Conservation (phyloP, 2,329 filamentous ascomycete genomes). For the Achaetomium macrosporum region DNA sequence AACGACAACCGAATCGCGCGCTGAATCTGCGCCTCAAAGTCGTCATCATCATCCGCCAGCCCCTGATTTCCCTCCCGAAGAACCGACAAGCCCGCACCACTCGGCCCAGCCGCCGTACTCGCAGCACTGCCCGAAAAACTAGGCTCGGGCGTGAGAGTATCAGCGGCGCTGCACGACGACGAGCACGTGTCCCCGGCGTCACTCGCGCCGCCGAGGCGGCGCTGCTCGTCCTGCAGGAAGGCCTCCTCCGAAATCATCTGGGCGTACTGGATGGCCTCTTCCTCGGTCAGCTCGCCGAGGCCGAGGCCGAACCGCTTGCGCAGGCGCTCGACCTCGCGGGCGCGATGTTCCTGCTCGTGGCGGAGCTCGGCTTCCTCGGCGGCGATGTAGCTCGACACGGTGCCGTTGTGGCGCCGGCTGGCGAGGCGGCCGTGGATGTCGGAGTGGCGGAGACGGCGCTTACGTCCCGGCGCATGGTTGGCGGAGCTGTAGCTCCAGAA, state of each 20-base stretch:
- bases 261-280: conserved; percentile 59
- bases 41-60: conserved; percentile 51
- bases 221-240: conserved; percentile 51
- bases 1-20: conserved; percentile 57
- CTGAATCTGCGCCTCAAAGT: conserved; percentile 57
- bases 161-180: conserved; percentile 30
- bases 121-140: conserved; percentile 41
- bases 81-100: conserved; percentile 11
- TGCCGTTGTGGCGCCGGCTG: conserved; percentile 54
- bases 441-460: conserved; percentile 69
- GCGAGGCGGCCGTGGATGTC: conserved; percentile 48
- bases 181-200: conserved; percentile 29
- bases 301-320: conserved; percentile 80
- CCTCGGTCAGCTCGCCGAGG: conserved; percentile 59
- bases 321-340: conserved; percentile 63
- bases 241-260: conserved; percentile 61
- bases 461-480: conserved; percentile 67
- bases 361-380: conserved; percentile 80
- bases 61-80: conserved; percentile 34
- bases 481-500: conserved; percentile 93
- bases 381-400: conserved; percentile 74
- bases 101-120: conserved; percentile 26
- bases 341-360: conserved; percentile 60
- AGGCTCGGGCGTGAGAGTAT: conserved; percentile 51
- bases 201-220: conserved; percentile 42